Percentiles rank a stretch among this genome's conserved stretches.
phyloP scores from a whole-genome alignment of 495 filamentous ascomycete species.

The Rhypophila decipiens region DNA sequence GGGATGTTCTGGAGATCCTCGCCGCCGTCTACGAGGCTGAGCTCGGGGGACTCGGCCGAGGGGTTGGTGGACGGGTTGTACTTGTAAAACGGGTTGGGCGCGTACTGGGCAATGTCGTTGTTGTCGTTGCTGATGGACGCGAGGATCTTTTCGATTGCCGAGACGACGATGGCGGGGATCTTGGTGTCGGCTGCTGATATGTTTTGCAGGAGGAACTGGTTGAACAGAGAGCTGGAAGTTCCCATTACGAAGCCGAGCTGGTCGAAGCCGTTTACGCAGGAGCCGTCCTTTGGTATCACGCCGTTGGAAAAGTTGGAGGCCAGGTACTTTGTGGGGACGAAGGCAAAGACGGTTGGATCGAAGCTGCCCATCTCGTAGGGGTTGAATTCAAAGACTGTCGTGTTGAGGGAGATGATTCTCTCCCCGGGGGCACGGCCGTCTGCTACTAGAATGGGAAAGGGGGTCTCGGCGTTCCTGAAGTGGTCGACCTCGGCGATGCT shows the following conservation, averaged over 20 bases:
- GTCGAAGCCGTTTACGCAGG: constrained; percentile 77
- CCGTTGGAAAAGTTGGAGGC: constrained; percentile 76
- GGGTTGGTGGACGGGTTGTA: constrained; percentile 62
- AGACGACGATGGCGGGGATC: constrained; percentile 47
- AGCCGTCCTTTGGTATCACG: constrained; percentile 45
- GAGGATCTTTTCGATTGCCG: constrained; percentile 52
- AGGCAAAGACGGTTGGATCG: constrained; percentile 76
- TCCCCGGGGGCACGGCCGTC: constrained; percentile 66
- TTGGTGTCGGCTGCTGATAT: constrained; percentile 30
- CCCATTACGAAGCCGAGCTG: constrained; percentile 83
- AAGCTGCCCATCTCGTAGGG: constrained; percentile 82
- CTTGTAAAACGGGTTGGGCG: constrained; percentile 77
- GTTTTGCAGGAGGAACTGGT: constrained; percentile 59
- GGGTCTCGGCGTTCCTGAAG: constrained; percentile 65
- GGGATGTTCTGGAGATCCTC: constrained; percentile 85
- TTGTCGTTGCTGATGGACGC: constrained; percentile 44
- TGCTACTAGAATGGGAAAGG: constrained; percentile 77
- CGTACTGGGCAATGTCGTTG: constrained; percentile 76
- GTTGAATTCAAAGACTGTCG: constrained; percentile 82
- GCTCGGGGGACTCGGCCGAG: constrained; percentile 42
- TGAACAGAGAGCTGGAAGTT: constrained; percentile 88
- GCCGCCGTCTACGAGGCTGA: constrained; percentile 84
- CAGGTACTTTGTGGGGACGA: constrained; percentile 66
- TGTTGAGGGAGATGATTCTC: constrained; percentile 59
- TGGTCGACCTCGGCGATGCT: constrained; percentile 65